Percentiles rank a stretch among this genome's conserved stretches.
phyloP scores from a whole-genome alignment of 2,329 filamentous ascomycete species.

The Hirsutella rhossiliensis region DNA sequence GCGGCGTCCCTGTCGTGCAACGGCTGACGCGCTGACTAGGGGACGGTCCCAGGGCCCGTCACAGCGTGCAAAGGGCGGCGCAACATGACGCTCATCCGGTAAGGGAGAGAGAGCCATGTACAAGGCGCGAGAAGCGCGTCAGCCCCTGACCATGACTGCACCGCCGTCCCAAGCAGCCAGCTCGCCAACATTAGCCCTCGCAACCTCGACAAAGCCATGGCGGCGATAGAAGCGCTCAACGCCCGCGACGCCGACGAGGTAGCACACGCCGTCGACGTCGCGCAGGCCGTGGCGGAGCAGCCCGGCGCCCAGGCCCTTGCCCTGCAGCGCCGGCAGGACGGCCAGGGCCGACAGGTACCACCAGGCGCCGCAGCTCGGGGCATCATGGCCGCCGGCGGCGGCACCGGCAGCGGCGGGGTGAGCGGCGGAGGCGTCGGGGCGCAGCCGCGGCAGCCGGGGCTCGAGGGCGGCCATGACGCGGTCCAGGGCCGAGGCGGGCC shows the following conservation, averaged over 20 bases:
- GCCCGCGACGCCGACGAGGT: slow-evolving; percentile 18
- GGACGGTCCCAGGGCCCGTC: no score
- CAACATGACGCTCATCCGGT: no score
- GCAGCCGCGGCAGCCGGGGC: slow-evolving; percentile 13
- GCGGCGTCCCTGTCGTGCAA: no score
- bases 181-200: slow-evolving; percentile 21
- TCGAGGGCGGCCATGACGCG: slow-evolving; percentile 14
- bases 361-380: slow-evolving; percentile 9
- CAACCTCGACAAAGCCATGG: slow-evolving; percentile 21
- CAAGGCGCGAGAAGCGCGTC: no score
- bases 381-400: no score
- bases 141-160: slow-evolving; percentile 18
- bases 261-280: slow-evolving; percentile 16
- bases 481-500: slow-evolving; percentile 11
- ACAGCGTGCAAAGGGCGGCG: no score
- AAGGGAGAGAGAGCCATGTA: no score
- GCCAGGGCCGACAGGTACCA: slow-evolving; percentile 23
- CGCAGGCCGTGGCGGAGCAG: slow-evolving; percentile 18
- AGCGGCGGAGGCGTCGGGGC: no score
- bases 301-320: slow-evolving; percentile 17
- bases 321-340: slow-evolving; percentile 18
- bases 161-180: slow-evolving; percentile 23
- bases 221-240: slow-evolving; percentile 19
- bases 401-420: no score
- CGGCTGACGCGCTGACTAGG: no score